Conservation (phyloP, 2,329 filamentous ascomycete species). For the Emydomyces testavorans region DNA sequence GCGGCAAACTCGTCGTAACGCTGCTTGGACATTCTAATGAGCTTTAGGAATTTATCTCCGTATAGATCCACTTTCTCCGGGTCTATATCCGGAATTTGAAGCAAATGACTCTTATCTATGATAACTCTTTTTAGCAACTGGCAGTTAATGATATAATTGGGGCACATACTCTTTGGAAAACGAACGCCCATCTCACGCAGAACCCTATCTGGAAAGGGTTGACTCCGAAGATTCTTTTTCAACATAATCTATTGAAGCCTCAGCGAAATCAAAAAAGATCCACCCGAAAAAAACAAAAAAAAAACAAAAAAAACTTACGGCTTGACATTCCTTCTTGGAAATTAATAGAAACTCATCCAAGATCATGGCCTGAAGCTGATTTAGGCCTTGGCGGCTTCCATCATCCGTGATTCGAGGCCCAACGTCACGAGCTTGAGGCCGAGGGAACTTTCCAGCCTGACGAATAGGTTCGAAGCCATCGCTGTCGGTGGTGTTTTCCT, state of each 20-base stretch:
- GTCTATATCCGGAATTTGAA: conserved; percentile 34
- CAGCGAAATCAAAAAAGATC: neutral
- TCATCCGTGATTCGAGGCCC: conserved; percentile 40
- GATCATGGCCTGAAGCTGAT: conserved; percentile 34
- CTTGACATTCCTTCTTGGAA: conserved; percentile 35
- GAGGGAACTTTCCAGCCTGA: conserved; percentile 24
- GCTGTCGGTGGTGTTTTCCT: conserved; percentile 30
- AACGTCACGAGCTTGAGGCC: conserved; percentile 22
- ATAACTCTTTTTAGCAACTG: neutral
- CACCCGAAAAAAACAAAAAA: neutral
- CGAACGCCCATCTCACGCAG: conserved; percentile 40
- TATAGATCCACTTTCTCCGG: conserved; percentile 36
- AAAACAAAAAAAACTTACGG: conserved; percentile 27
- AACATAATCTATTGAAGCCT: conserved; percentile 31
- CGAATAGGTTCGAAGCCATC: conserved; percentile 36
- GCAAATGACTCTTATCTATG: conserved; percentile 31
- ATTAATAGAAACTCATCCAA: conserved; percentile 39
- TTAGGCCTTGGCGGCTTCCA: conserved; percentile 32
- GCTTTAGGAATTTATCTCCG: conserved; percentile 33
- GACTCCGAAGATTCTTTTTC: conserved; percentile 34
- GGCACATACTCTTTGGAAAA: conserved; percentile 33
- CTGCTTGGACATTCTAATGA: conserved; percentile 32
- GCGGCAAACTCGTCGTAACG: conserved; percentile 36
- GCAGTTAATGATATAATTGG: neutral
- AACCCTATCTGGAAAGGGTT: conserved; percentile 37